Conservation (phyloP, 495 filamentous ascomycete species). For the Talaromyces liani region DNA sequence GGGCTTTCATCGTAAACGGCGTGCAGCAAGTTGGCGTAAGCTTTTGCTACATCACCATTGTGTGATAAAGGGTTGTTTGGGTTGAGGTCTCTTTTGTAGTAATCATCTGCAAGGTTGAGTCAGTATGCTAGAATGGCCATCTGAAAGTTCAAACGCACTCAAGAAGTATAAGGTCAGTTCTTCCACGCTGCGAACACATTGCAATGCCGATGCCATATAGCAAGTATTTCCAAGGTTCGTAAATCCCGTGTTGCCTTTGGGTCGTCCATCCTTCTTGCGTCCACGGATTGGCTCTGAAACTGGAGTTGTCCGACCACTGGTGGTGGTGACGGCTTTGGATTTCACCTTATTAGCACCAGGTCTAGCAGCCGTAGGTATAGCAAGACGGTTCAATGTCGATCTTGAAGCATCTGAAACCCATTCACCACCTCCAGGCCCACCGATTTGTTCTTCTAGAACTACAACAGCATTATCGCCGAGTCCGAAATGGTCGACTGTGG, state of each 20-base stretch:
- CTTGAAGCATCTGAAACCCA: conserved; percentile 56
- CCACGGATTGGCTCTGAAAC: conserved; percentile 51
- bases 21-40: conserved; percentile 66
- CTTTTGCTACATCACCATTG: conserved; percentile 71
- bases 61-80: conserved; percentile 74
- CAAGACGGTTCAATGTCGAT: conserved; percentile 28
- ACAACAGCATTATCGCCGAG: conserved; percentile 61
- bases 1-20: conserved; percentile 57
- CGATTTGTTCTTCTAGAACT: conserved; percentile 70
- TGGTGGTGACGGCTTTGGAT: conserved; percentile 24
- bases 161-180: conserved; percentile 91
- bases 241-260: conserved; percentile 69
- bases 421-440: conserved; percentile 43
- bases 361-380: conserved; percentile 33
- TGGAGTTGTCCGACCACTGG: conserved; percentile 60
- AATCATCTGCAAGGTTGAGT: conserved; percentile 39
- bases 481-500: conserved; percentile 54
- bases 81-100: conserved; percentile 75
- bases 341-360: conserved; percentile 29
- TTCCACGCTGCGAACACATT: conserved; percentile 85
- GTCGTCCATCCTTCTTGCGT: conserved; percentile 55
- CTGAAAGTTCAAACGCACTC: conserved; percentile 30
- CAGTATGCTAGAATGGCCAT: conserved; percentile 13
- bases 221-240: conserved; percentile 93
- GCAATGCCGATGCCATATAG: conserved; percentile 97